Base-by-base conservation (phyloP, 192 early-diverging fungal species). In the Coemansia sp. region DNA sequence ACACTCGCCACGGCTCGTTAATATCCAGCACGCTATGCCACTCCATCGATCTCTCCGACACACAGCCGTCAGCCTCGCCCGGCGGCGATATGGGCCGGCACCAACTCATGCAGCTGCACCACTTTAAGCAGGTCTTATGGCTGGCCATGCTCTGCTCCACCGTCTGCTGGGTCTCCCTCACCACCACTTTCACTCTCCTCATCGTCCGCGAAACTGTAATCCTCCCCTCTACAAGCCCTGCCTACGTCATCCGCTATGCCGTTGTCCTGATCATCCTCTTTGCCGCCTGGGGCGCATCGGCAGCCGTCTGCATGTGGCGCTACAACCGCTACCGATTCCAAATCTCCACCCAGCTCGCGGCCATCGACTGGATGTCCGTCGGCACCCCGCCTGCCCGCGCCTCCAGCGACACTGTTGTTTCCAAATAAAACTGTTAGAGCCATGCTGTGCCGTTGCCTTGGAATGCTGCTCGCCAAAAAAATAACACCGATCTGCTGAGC, bases 81-180 rank as follows among this genome's bases (percentile, higher is more conserved):
- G 11, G n/a, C 26, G 26, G 45, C 21, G 45, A 47, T 15, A 47
- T 47, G 26, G 28, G 45, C 18, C 21, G 45, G 10, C 45, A 8
- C 28, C 64, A 57, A 10, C 51, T 60, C n/a, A 26, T 67, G 40
- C 39, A 51, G 21, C 34, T 67, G 39, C 57, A 60, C 23, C 28
- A 46, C 17, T 56, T 49, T 48, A 53, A 53, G 31, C 58, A 67
- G 30, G 28, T 51, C 36, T 40, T 67, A 6, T 58, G 51, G 8
- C 65, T 67, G 5, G 48, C 55, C 3, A 53, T 67, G 52, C 51
- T 67, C 39, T 67, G 65, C 47, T 44, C 56, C 1, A 60, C 65
- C 4, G 40, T 52, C 10, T 67, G 52, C 48, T 67, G 65, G 51
- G 6, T 54, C 2, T 34, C 65, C 6, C 48, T 67, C 8, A 55